Conservation (phyloP, 1,284 basidiomycete genomes). For the Cystobasidium pallidum region DNA sequence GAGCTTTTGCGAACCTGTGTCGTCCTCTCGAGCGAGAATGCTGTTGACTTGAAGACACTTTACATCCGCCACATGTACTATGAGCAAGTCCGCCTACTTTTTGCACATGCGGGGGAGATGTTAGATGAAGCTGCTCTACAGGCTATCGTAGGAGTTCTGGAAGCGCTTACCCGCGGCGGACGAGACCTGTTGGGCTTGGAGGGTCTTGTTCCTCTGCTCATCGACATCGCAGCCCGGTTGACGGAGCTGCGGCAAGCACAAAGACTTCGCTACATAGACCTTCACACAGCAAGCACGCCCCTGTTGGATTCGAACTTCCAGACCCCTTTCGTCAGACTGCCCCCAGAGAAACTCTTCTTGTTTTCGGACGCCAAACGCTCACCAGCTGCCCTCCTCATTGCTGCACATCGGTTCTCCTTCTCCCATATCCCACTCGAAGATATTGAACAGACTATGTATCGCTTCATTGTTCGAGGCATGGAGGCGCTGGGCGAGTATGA, state of each 20-base stretch:
- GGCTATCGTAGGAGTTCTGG: slow-evolving; percentile 48
- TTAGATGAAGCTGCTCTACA: slow-evolving; percentile 39
- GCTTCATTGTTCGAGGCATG: slow-evolving; percentile 30
- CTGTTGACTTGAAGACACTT: slow-evolving; percentile 10
- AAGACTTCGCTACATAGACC: slow-evolving; percentile 47
- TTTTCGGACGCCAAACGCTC: slow-evolving; percentile 40
- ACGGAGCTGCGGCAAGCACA: slow-evolving; percentile 47
- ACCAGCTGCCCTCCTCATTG: slow-evolving; percentile 51
- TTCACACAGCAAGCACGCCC: slow-evolving; percentile 42
- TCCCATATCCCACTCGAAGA: slow-evolving; percentile 46
- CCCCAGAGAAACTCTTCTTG: slow-evolving; percentile 30
- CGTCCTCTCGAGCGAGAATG: slow-evolving; percentile 23
- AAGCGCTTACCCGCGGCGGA: slow-evolving; percentile 50
- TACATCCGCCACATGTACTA: slow-evolving; percentile 37
- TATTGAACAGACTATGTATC: slow-evolving; percentile 32
- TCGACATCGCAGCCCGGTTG: slow-evolving; percentile 41
- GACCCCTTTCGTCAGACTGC: slow-evolving; percentile 50
- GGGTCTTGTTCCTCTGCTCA: slow-evolving; percentile 51
- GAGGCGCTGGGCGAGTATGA: slow-evolving; percentile 33
- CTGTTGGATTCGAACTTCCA: slow-evolving; percentile 50
- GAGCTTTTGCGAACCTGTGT: slow-evolving; percentile 38
- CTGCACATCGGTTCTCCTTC: slow-evolving; percentile 52
- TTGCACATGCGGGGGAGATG: slow-evolving; percentile 39
- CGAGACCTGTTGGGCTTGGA: slow-evolving; percentile 52
- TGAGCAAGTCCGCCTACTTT: slow-evolving; percentile 24